A percentile compares a stretch with the other conserved stretches of the same genome.
These are phyloP conservation scores for Pseudotulostoma volvatum DNA, from an alignment of 495 filamentous ascomycete genomes.

Conservation along the genomic window DNA sequence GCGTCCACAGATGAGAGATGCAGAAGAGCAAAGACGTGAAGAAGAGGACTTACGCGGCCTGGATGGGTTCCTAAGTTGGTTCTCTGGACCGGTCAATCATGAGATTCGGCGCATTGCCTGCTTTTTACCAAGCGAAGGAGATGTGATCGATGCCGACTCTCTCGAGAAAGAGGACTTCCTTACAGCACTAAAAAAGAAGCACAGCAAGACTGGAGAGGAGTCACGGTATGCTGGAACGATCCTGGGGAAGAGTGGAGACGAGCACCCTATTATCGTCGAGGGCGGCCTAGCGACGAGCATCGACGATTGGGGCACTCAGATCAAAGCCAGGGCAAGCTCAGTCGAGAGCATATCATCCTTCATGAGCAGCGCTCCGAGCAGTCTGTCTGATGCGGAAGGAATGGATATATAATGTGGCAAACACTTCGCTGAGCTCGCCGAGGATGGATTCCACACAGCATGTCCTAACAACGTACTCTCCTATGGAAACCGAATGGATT, in stretches of 20 bases:
- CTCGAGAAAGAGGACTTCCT: conserved; percentile 56
- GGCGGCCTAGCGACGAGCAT: conserved; percentile 52
- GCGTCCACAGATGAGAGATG: conserved; percentile 38
- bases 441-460: no score
- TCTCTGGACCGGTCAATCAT: conserved; percentile 43
- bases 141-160: conserved; percentile 28
- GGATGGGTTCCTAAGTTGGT: conserved; percentile 59
- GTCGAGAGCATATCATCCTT: conserved; percentile 23
- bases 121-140: conserved; percentile 28
- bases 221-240: conserved; percentile 65
- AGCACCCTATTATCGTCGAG: conserved; percentile 51
- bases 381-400: conserved; percentile 23
- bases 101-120: conserved; percentile 61
- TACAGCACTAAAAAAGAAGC: conserved; percentile 63
- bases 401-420: conserved; percentile 24
- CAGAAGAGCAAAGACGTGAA: conserved; percentile 41
- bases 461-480: no score
- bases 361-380: conserved; percentile 29
- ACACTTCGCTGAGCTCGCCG: no score
- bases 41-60: conserved; percentile 61
- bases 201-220: conserved; percentile 69
- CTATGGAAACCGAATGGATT: no score
- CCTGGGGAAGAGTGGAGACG: conserved; percentile 52
- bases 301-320: conserved; percentile 41
- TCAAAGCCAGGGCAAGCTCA: conserved; percentile 17